Evolutionary conservation across 2,329 filamentous ascomycete genomes (phyloP).

Genomic region (Scedosporium dehoogii): DNA sequence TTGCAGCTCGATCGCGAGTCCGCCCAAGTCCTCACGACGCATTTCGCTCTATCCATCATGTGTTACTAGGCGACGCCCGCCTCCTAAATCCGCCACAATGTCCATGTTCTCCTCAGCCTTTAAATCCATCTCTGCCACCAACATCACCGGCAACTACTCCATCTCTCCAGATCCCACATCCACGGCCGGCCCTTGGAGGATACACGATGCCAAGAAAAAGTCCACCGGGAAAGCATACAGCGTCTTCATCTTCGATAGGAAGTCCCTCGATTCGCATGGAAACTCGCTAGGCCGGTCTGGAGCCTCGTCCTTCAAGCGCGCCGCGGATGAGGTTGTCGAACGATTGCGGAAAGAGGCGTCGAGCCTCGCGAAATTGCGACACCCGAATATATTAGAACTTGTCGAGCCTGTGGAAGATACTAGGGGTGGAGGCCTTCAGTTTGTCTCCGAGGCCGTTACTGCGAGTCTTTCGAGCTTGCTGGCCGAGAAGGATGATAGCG

Average conservation of each 20-base stretch:
- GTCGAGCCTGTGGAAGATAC: conserved; percentile 95
- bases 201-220: conserved; percentile 96
- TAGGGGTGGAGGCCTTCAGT: conserved; percentile 81
- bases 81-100: conserved; percentile 17
- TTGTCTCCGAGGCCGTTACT: conserved; percentile 86
- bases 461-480: conserved; percentile 76
- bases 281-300: conserved; percentile 27
- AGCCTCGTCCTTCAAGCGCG: conserved; percentile 63
- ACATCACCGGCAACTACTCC: conserved; percentile 87
- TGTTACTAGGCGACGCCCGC: not conserved
- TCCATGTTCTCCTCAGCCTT: conserved; percentile 85
- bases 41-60: not conserved
- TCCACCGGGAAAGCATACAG: conserved; percentile 81
- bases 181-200: conserved; percentile 87
- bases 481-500: conserved; percentile 82
- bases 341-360: conserved; percentile 85
- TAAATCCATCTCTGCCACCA: conserved; percentile 83
- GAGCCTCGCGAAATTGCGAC: conserved; percentile 75
- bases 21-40: not conserved
- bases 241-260: conserved; percentile 90
- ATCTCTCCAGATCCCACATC: conserved; percentile 68
- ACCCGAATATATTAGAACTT: conserved; percentile 85
- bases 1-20: not conserved
- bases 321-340: conserved; percentile 83
- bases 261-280: conserved; percentile 58